Percentiles rank a stretch among this genome's conserved stretches.
These are phyloP conservation scores for Podospora anserina DNA, from an alignment of 495 filamentous ascomycete genomes.

Conservation along the genomic window DNA sequence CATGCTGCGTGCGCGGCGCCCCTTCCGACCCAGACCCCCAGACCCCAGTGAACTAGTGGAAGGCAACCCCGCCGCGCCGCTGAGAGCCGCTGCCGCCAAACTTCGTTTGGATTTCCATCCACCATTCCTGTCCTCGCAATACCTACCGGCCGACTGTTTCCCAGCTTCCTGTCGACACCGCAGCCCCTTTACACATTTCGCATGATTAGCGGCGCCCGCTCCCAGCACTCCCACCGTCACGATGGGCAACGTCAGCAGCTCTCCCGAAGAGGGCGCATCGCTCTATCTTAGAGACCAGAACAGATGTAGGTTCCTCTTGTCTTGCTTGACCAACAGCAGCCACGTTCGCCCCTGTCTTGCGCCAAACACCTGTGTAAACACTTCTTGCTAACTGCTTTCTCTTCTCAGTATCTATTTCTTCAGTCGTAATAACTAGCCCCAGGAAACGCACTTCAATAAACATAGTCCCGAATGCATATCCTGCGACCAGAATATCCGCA, in stretches of 20 bases:
- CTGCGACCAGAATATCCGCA: constrained; percentile 74
- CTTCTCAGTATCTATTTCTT: constrained; percentile 71
- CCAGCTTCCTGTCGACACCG: constrained; percentile 1
- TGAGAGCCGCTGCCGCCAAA: constrained; percentile 19
- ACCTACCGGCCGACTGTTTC: background rate
- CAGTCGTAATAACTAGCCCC: constrained; percentile 73
- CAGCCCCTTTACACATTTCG: background rate
- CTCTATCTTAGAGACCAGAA: constrained; percentile 88
- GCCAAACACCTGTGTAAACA: constrained; percentile 5
- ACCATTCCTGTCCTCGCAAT: constrained; percentile 10
- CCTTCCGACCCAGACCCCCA: constrained; percentile 12
- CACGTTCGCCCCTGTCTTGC: background rate
- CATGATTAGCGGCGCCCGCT: constrained; percentile 17
- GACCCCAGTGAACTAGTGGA: background rate
- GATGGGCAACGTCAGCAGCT: constrained; percentile 94
- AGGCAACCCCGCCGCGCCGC: constrained; percentile 24
- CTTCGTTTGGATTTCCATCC: constrained; percentile 7
- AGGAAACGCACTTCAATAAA: constrained; percentile 68
- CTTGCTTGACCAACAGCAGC: background rate
- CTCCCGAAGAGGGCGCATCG: constrained; percentile 77
- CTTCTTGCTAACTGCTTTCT: constrained; percentile 6
- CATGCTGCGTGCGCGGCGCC: constrained; percentile 15
- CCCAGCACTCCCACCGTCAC: constrained; percentile 31
- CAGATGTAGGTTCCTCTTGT: constrained; percentile 57
- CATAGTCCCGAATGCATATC: constrained; percentile 84